Evolutionary conservation across 2,329 filamentous ascomycete species (phyloP), one percentile per base, ranked within the genome.

Genomic region (Penicillium occitanis): DNA sequence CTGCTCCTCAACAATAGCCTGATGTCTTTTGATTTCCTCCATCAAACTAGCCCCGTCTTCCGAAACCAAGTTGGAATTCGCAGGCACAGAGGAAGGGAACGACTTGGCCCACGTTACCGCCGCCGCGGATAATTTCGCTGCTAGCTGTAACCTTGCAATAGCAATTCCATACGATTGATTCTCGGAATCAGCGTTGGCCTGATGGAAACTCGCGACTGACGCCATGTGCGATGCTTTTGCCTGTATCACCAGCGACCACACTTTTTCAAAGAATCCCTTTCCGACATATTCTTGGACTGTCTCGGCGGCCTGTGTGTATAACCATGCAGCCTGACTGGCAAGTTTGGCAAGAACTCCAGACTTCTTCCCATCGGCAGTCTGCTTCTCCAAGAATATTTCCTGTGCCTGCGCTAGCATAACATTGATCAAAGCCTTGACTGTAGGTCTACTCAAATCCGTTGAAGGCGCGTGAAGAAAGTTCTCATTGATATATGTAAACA

Each of bases 401-500:
- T 99, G 96, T 3, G 91, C 94, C 78, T 99, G 95, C 1, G 94
- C 96, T 64, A 99, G 86, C 85, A 92, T 98, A 67, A 99, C 88
- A 61, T 90, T 87, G 75, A 99, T 98, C 70, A 99, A 80, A 0
- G 92, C 93, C 81, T 97, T 97, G 73, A 99, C 92, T 0, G 95
- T 99, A 61, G 99, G 94, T 68, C 95, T 85, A 77, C 93, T 98
- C 58, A 99, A 81, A 75, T 99, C 95, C n/a, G 92, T 93, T 8
- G 93, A 97, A 0, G 96, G 95, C 1, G 95, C 95, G 74, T 99
- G 95, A 42, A 99, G 83, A 77, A 99, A 99, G 81, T 99, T 99
- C 81, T 99, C 95, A 79, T 99, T 99, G 82, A 99, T 99, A 75
- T 99, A 99, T 63, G 94, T 98, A 79, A 98, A 99, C 95, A 99